phyloP scores from a whole-genome alignment of 352 stramenopile species.

The Blastocystis sp. region DNA sequence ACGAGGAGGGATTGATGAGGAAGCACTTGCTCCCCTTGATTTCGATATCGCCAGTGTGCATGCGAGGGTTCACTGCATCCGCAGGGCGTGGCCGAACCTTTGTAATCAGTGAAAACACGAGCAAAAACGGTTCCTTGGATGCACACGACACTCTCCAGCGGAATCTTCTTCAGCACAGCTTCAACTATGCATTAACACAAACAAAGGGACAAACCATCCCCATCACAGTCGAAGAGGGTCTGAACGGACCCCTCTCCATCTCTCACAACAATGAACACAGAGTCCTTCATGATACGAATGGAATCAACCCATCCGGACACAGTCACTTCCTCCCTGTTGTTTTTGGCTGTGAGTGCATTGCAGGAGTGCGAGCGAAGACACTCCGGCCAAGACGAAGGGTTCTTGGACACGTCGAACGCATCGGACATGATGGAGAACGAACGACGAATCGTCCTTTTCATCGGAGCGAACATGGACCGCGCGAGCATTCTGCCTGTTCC shows the following conservation, averaged over 20 bases:
- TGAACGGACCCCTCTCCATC: slow-evolving; percentile 2
- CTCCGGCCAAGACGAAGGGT: not conserved
- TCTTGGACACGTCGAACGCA: slow-evolving; percentile 8
- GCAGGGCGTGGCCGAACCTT: not conserved
- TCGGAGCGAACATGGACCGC: no score
- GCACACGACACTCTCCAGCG: slow-evolving; percentile 40
- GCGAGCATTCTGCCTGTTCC: no score
- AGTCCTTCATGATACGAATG: slow-evolving; percentile 48
- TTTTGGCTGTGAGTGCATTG: not conserved
- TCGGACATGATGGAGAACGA: not conserved
- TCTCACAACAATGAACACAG: slow-evolving; percentile 26
- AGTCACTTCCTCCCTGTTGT: not conserved
- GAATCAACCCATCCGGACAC: slow-evolving; percentile 25
- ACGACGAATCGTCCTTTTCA: not conserved
- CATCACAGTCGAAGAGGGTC: slow-evolving; percentile 17
- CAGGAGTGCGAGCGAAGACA: not conserved
- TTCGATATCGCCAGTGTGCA: slow-evolving; percentile 41
- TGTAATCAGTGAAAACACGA: not conserved
- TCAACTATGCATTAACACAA: not conserved
- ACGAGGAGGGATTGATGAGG: slow-evolving; percentile 19
- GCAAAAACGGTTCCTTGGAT: not conserved
- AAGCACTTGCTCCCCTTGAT: slow-evolving; percentile 26
- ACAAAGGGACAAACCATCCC: not conserved
- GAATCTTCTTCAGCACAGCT: slow-evolving; percentile 18
- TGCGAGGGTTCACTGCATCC: slow-evolving; percentile 39